Evolutionary conservation across 2,329 filamentous ascomycete species (phyloP).

Genomic region (Trichophyton equinum): DNA sequence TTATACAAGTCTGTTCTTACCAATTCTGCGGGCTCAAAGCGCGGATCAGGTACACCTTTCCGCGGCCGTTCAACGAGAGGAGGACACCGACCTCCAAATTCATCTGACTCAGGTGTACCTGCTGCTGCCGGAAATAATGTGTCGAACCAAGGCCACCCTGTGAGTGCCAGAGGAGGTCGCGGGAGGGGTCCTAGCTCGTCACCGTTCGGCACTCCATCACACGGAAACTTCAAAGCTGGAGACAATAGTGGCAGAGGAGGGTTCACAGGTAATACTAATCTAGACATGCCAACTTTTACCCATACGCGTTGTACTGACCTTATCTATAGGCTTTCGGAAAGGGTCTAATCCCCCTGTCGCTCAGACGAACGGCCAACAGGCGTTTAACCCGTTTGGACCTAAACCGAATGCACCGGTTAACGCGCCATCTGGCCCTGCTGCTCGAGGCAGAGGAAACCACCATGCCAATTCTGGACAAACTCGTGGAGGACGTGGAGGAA

Average conservation of each 20-base stretch:
- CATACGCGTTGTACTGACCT: not conserved
- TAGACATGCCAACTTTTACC: not conserved
- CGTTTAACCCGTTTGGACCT: not conserved
- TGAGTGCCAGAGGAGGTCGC: not conserved
- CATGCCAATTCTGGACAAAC: not conserved
- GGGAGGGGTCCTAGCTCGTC: not conserved
- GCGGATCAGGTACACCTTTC: not conserved
- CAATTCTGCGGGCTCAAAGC: not conserved
- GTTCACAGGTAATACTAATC: not conserved
- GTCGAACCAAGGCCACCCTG: not conserved
- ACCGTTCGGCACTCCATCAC: not conserved
- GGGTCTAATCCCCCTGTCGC: not conserved
- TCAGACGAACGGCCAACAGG: not conserved
- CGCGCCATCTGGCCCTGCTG: not conserved
- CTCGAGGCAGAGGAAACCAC: not conserved
- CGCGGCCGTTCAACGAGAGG: not conserved
- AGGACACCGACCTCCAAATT: not conserved
- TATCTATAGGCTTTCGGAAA: not conserved
- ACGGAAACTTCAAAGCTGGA: not conserved
- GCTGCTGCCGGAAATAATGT: not conserved
- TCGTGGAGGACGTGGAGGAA: not conserved
- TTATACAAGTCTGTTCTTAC: constrained; percentile 1
- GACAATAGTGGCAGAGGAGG: not conserved
- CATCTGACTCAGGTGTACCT: not conserved
- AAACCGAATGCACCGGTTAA: not conserved